These are phyloP conservation scores for Musa troglodytarum DNA, from an alignment of 176 grass and related monocot species.

Conservation along the genomic window DNA sequence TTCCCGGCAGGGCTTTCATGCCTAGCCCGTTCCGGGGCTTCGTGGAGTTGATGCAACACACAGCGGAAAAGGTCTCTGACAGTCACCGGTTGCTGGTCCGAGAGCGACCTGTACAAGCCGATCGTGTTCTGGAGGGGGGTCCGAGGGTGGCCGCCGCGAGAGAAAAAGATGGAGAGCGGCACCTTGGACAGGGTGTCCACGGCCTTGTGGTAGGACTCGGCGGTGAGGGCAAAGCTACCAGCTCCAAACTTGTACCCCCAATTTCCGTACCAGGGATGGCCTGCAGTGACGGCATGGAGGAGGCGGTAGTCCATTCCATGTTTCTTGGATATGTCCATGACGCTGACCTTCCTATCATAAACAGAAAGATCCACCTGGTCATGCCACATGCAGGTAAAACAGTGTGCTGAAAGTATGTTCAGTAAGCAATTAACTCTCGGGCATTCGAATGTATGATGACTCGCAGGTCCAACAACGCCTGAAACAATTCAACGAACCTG, in stretches of 20 bases:
- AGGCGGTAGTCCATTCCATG: slow-evolving; percentile 89
- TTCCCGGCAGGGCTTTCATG: slow-evolving; percentile 19
- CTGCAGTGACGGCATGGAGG: slow-evolving; percentile 62
- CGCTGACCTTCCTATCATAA: slow-evolving; percentile 73
- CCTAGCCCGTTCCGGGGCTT: slow-evolving; percentile 18
- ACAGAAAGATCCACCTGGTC: background rate
- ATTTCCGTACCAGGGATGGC: slow-evolving; percentile 84
- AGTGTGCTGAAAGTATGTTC: background rate
- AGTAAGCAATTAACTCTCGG: background rate
- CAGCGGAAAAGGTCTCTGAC: slow-evolving; percentile 60
- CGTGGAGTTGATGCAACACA: slow-evolving; percentile 46
- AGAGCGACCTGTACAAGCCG: slow-evolving; percentile 59
- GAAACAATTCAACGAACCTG: slow-evolving; percentile 34
- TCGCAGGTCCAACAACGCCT: too few species aligned
- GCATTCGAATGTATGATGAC: background rate
- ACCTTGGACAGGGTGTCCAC: slow-evolving; percentile 54
- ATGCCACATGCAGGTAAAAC: too few species aligned
- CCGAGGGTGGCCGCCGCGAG: slow-evolving; percentile 26
- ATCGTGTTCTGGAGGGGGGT: slow-evolving; percentile 63
- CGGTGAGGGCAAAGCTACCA: slow-evolving; percentile 73
- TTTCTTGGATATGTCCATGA: slow-evolving; percentile 97
- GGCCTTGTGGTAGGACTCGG: slow-evolving; percentile 54
- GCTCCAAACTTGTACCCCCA: slow-evolving; percentile 96
- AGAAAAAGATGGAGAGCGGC: slow-evolving; percentile 50
- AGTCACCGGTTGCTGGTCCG: slow-evolving; percentile 41